Conservation (phyloP, 2,329 filamentous ascomycete genomes). For the Pseudogymnoascus sp. region DNA sequence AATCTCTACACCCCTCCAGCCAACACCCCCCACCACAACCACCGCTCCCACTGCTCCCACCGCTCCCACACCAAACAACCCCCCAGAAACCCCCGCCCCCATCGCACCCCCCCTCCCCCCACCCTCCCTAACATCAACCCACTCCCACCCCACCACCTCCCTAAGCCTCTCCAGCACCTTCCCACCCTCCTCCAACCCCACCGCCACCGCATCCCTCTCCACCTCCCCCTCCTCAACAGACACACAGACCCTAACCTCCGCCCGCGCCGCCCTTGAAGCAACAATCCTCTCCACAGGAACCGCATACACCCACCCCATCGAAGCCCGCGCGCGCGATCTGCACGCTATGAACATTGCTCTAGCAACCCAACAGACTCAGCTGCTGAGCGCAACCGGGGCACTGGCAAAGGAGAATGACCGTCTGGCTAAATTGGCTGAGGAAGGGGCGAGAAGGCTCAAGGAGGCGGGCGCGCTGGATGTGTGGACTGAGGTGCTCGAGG, state of each 20-base stretch:
- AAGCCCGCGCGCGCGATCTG: conserved; percentile 58
- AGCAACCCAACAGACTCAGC: conserved; percentile 57
- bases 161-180: conserved; percentile 6
- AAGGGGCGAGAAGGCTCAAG: conserved; percentile 58
- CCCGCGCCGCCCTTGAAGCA: conserved; percentile 51
- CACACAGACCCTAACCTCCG: conserved; percentile 40
- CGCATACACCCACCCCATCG: conserved; percentile 60
- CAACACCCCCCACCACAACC: neutral
- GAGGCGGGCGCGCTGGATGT: conserved; percentile 78
- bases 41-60: too few species aligned
- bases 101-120: neutral
- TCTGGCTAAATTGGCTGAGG: conserved; percentile 54
- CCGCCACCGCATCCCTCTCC: conserved; percentile 2
- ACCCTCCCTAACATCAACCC: conserved; percentile 8
- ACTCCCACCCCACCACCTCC: neutral
- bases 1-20: neutral
- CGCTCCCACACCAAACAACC: neutral
- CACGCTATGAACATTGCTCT: conserved; percentile 62
- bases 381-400: conserved; percentile 50
- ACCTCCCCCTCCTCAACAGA: conserved; percentile 22
- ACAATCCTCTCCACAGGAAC: conserved; percentile 50
- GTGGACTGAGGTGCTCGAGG: conserved; percentile 75
- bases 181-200: conserved; percentile 8
- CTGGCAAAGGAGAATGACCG: conserved; percentile 58
- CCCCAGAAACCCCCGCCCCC: neutral